These are phyloP conservation scores for Lactarius hatsudake DNA, from an alignment of 768 basidiomycete species.

Conservation along the genomic window DNA sequence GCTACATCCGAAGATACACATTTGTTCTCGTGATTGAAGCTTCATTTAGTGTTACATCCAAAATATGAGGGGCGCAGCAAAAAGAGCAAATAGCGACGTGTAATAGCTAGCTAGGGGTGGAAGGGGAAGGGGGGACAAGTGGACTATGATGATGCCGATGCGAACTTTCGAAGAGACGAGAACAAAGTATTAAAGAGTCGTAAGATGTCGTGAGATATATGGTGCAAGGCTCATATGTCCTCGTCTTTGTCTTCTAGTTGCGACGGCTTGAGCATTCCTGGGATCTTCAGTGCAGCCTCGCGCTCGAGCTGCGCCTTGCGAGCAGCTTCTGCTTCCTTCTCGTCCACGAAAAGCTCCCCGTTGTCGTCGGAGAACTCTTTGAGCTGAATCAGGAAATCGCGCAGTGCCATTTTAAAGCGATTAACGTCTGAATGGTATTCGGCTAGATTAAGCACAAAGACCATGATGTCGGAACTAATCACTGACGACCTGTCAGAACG, in stretches of 20 bases:
- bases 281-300: conserved; percentile 87
- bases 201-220: conserved; percentile 24
- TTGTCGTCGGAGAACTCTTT: conserved; percentile 98
- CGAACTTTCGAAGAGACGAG: conserved; percentile 15
- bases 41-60: conserved; percentile 27
- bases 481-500: conserved; percentile 12
- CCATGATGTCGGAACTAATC: conserved; percentile 62
- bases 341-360: conserved; percentile 87
- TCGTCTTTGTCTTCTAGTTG: conserved; percentile 94
- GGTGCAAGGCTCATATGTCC: conserved; percentile 52
- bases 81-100: conserved; percentile 25
- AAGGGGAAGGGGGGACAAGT: conserved; percentile 9
- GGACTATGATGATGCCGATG: conserved; percentile 22
- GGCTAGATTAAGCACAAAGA: conserved; percentile 64
- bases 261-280: conserved; percentile 96
- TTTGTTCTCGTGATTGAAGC: conserved; percentile 20
- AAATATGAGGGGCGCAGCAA: conserved; percentile 23
- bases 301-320: conserved; percentile 79
- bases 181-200: conserved; percentile 20
- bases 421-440: conserved; percentile 78
- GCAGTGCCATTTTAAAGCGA: conserved; percentile 89
- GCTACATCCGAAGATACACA: conserved; percentile 30
- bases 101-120: conserved; percentile 21
- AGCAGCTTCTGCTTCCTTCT: conserved; percentile 85
- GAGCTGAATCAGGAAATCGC: conserved; percentile 96